Base-by-base conservation (phyloP, 441 rosid genomes). In the Corymbia calophylla region DNA sequence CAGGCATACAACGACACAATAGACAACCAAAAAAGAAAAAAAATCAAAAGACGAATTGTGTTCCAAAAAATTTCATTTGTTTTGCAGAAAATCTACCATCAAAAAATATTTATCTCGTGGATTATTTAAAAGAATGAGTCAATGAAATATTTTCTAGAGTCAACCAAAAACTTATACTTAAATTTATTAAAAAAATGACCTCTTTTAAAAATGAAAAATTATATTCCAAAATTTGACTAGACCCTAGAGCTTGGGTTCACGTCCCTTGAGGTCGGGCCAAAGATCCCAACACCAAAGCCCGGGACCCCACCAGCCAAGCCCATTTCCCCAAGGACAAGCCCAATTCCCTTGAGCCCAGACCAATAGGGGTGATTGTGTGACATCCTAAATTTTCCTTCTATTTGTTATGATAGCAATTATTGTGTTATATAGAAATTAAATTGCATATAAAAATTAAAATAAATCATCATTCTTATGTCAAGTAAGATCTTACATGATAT, bases 31-130 rank as follows among this genome's bases (percentile, higher is more conserved):
- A n/a, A 0, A 64, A 64, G 29, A 0, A 62, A 29, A 4, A 15
- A 5, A 53, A 55, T 3, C 7, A 19, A 8, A 16, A 31, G 1
- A 68, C 0, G 0, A 68, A 68, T 31, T 17, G 44, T 68, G 77
- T 32, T 17, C 7, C 12, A 68, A 68, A 31, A 66, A 68, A 9
- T 31, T 31, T 0, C 6, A 16, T 68, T 68, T 31, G 1, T 68
- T 68, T 31, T 3, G 0, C 0, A 5, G 1, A 66, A 66, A 16
- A 66, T 66, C 5, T 1, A 31, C 18, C 2, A 15, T n/a, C 10
- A 7, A 14, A 15, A n/a, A 68, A 17, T 68, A 32, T 16, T 31
- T 66, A 31, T 31, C 12, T 31, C 2, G 21, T 31, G 12, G 5
- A 31, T 66, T 17, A 6, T 66, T 68, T 68, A 68, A 12, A 68